phyloP scores from a whole-genome alignment of 2,329 filamentous ascomycete genomes.

The Cryphonectria naterciae region DNA sequence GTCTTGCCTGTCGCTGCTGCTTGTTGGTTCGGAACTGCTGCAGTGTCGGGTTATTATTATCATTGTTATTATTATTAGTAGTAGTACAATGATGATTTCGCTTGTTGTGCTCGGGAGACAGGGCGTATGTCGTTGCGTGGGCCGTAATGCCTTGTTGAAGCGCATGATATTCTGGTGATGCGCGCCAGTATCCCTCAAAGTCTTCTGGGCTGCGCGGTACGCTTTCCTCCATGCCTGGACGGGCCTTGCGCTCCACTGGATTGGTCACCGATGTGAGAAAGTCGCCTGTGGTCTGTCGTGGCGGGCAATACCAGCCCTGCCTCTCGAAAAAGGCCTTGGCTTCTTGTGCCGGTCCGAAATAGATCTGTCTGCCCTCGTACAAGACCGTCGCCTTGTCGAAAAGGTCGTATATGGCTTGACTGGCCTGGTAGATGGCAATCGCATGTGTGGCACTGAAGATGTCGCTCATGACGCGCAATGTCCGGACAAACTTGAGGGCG shows the following conservation, averaged over 20 bases:
- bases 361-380: constrained; percentile 79
- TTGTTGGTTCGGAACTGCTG: constrained; percentile 50
- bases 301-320: constrained; percentile 70
- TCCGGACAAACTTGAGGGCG: constrained; percentile 73
- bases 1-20: constrained; percentile 54
- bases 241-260: constrained; percentile 59
- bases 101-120: not conserved
- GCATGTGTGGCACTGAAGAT: constrained; percentile 64
- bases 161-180: constrained; percentile 48
- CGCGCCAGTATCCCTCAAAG: constrained; percentile 57
- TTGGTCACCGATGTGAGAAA: constrained; percentile 73
- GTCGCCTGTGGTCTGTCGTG: constrained; percentile 69
- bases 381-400: constrained; percentile 78
- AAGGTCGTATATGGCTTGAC: constrained; percentile 69
- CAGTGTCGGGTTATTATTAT: not conserved
- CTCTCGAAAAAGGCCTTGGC: constrained; percentile 70
- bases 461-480: constrained; percentile 67
- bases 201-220: constrained; percentile 73
- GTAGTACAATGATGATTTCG: no score
- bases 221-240: constrained; percentile 60
- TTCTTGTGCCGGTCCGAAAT: constrained; percentile 64
- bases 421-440: constrained; percentile 75
- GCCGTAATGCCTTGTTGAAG: constrained; percentile 47
- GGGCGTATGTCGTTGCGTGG: constrained; percentile 40
- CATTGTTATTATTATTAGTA: no score